Percentiles rank a stretch among this genome's conserved stretches.
Evolutionary conservation across 2,329 filamentous ascomycete genomes (phyloP).

Genomic region (Ophiocordyceps robertsii): DNA sequence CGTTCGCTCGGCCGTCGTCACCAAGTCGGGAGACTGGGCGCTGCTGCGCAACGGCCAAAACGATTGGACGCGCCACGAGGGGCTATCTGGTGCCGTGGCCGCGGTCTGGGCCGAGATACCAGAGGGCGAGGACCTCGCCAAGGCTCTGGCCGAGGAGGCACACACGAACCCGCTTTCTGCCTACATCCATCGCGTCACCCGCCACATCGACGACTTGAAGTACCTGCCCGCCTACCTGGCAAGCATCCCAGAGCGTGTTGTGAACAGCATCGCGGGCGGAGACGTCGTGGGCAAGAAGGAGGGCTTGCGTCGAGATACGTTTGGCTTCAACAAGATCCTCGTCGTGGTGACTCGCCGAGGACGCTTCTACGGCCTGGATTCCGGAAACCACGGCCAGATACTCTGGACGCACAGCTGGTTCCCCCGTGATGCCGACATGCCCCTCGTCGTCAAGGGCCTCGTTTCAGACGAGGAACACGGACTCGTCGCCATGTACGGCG

Average conservation of each 20-base stretch:
- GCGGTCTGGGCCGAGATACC: slow-evolving; percentile 71
- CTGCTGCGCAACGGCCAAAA: slow-evolving; percentile 70
- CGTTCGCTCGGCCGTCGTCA: slow-evolving; percentile 61
- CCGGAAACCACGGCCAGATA: slow-evolving; percentile 58
- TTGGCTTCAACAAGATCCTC: slow-evolving; percentile 80
- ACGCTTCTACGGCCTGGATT: slow-evolving; percentile 67
- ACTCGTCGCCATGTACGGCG: slow-evolving; percentile 42
- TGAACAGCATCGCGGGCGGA: slow-evolving; percentile 50
- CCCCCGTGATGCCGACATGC: slow-evolving; percentile 37
- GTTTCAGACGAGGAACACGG: slow-evolving; percentile 44
- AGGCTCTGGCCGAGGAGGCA: slow-evolving; percentile 73
- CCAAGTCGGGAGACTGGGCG: slow-evolving; percentile 60
- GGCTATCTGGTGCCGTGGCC: slow-evolving; percentile 64
- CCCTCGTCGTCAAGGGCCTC: slow-evolving; percentile 57
- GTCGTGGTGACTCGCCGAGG: slow-evolving; percentile 70
- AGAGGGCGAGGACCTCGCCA: slow-evolving; percentile 59
- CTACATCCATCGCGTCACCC: slow-evolving; percentile 76
- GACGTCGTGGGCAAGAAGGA: slow-evolving; percentile 28
- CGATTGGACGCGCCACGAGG: slow-evolving; percentile 72
- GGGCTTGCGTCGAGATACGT: slow-evolving; percentile 53
- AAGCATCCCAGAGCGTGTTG: slow-evolving; percentile 52
- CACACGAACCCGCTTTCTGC: slow-evolving; percentile 68
- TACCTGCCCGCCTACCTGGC: slow-evolving; percentile 63
- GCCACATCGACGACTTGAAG: slow-evolving; percentile 68
- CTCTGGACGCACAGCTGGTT: slow-evolving; percentile 61